Evolutionary conservation across 495 filamentous ascomycete genomes (phyloP).

Genomic region (Durotheca rogersii): DNA sequence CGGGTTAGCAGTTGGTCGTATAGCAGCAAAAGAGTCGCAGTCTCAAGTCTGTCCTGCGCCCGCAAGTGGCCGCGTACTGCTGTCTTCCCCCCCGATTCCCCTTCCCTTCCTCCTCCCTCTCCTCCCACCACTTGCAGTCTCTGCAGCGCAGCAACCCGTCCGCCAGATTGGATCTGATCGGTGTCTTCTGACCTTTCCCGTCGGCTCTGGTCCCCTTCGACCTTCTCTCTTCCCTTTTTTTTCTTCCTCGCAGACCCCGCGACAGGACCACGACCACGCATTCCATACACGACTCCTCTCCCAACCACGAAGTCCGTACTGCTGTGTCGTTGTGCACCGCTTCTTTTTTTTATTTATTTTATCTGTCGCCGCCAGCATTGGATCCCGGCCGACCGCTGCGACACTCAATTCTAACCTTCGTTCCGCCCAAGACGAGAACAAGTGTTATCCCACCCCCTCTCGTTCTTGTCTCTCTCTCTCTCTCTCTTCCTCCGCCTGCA

Average conservation of each 20-base stretch:
- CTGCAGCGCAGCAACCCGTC: too few relatives aligned
- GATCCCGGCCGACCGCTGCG: not conserved
- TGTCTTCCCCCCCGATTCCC: not conserved
- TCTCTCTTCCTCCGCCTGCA: constrained; percentile 11
- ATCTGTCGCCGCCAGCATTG: not conserved
- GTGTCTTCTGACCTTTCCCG: constrained; percentile 52
- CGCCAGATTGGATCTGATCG: too few relatives aligned
- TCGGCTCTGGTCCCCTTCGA: constrained; percentile 42
- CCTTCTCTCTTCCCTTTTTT: constrained; percentile 33
- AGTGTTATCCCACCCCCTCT: too few relatives aligned
- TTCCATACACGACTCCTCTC: constrained; percentile 23
- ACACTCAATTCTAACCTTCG: not conserved
- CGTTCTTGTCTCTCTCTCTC: too few relatives aligned
- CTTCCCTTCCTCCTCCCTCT: not conserved
- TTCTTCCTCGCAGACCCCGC: constrained; percentile 32
- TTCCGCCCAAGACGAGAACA: constrained; percentile 7
- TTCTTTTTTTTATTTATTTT: constrained; percentile 14
- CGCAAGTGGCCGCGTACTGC: too few relatives aligned
- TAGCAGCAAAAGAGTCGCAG: too few relatives aligned
- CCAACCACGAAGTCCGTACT: constrained; percentile 24
- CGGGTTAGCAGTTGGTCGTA: too few relatives aligned
- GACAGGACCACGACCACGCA: constrained; percentile 33
- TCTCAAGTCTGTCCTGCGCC: too few relatives aligned
- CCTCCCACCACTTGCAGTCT: too few relatives aligned
- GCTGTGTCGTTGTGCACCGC: constrained; percentile 4